Percentiles rank a stretch among this genome's conserved stretches.
Conservation (phyloP, 139 green algal species). For the Ostreobium quekettii region DNA sequence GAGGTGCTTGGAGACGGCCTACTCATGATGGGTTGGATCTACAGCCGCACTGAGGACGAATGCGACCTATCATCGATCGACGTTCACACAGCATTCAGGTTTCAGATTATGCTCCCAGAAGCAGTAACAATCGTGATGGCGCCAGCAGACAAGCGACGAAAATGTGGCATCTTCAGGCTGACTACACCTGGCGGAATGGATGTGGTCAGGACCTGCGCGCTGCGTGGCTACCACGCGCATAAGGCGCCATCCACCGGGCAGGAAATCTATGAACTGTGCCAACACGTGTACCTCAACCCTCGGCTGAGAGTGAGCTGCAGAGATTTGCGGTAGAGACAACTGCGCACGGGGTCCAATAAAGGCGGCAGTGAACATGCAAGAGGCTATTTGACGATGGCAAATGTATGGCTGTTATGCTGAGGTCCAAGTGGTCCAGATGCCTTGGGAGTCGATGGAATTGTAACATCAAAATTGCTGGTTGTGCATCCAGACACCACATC, state of each 20-base stretch:
- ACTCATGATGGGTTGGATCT: conserved; percentile 84
- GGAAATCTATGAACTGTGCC: conserved; percentile 84
- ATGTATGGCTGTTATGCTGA: too few species aligned
- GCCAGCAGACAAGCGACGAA: conserved; percentile 30
- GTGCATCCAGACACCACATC: too few species aligned
- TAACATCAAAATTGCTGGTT: too few species aligned
- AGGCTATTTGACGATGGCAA: too few species aligned
- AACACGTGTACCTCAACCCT: conserved; percentile 86
- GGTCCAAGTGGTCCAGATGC: too few species aligned
- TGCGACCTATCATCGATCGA: conserved; percentile 95
- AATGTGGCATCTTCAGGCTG: conserved; percentile 85
- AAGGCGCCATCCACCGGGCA: conserved; percentile 58
- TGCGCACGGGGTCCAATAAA: too few species aligned
- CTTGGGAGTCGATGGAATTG: too few species aligned
- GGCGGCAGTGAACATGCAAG: too few species aligned
- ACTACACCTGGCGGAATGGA: conserved; percentile 76
- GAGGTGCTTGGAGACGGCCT: conserved; percentile 22
- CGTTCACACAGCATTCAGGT: conserved; percentile 76
- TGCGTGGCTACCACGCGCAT: conserved; percentile 85
- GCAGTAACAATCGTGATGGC: conserved; percentile 96
- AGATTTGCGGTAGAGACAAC: too few species aligned
- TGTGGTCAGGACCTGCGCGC: conserved; percentile 73
- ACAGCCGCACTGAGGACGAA: conserved; percentile 85
- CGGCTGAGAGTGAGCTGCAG: conserved; percentile 16
- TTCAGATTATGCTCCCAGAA: conserved; percentile 91